These are phyloP conservation scores for Pseudogymnoascus sp. DNA, from an alignment of 2,329 filamentous ascomycete species.

Conservation along the genomic window DNA sequence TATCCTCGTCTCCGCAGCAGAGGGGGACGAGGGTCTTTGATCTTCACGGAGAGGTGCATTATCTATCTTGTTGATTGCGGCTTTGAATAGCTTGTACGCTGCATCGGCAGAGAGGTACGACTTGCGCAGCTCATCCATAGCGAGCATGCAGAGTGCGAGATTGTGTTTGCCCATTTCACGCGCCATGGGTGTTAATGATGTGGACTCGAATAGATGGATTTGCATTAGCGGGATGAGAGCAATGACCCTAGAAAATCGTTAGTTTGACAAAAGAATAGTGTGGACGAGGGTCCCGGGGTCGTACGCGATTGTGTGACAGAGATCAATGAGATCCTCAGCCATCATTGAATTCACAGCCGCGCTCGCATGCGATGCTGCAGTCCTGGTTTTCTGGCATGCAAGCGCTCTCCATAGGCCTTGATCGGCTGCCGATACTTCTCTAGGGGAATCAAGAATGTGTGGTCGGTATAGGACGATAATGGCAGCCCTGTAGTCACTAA, in stretches of 20 bases:
- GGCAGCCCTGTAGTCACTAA: slow-evolving; percentile 10
- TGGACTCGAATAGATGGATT: slow-evolving; percentile 25
- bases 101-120: slow-evolving; percentile 19
- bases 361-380: neutral
- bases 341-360: neutral
- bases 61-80: neutral
- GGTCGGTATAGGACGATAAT: slow-evolving; percentile 15
- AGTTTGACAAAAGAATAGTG: neutral
- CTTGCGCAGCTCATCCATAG: slow-evolving; percentile 27
- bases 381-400: neutral
- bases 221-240: slow-evolving; percentile 28
- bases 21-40: neutral
- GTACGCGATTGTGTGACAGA: neutral
- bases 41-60: neutral
- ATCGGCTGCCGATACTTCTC: neutral
- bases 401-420: neutral
- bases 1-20: neutral
- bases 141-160: slow-evolving; percentile 26
- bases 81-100: neutral
- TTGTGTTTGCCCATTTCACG: slow-evolving; percentile 26
- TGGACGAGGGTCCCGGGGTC: neutral
- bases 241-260: slow-evolving; percentile 18
- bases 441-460: slow-evolving; percentile 11
- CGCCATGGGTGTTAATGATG: slow-evolving; percentile 19
- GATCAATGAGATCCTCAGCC: neutral